These are phyloP conservation scores for Gnaphalium uliginosum DNA, from an alignment of 129 eudicot species.

Conservation along the genomic window DNA sequence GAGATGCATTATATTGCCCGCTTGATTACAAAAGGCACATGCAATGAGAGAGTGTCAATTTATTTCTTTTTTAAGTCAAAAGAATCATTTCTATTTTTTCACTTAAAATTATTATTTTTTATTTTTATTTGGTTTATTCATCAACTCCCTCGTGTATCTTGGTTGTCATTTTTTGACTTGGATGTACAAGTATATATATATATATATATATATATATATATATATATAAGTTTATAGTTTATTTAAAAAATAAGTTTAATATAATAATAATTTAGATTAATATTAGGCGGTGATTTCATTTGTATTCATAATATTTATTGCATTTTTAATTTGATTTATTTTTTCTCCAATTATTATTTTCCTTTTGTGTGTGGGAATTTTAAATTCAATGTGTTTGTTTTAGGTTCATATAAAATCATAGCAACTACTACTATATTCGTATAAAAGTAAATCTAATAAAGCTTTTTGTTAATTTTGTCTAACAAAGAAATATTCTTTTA, in stretches of 20 bases:
- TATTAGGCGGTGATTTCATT: conserved; percentile 22
- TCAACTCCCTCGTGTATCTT: neutral
- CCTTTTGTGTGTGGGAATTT: neutral
- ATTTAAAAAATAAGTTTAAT: neutral
- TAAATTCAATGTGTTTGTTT: neutral
- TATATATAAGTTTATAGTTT: too few species aligned
- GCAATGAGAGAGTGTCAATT: conserved; percentile 29
- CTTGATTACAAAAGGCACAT: conserved; percentile 29
- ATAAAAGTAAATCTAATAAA: neutral
- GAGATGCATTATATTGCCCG: conserved; percentile 39
- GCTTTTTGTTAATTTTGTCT: neutral
- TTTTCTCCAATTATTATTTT: neutral
- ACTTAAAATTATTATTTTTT: too few species aligned
- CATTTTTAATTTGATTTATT: neutral
- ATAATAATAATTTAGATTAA: neutral
- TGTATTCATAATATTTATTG: conserved; percentile 10
- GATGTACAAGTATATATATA: neutral
- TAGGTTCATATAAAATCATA: neutral
- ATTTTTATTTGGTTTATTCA: too few species aligned
- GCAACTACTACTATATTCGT: neutral
- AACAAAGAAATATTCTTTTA: too few species aligned
- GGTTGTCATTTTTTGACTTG: neutral
- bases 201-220: too few species aligned
- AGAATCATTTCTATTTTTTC: conserved; percentile 31
- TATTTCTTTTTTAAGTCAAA: conserved; percentile 34